Evolutionary conservation across 169 alveolate genomes (phyloP).

Genomic region (Eimeria praecox): DNA sequence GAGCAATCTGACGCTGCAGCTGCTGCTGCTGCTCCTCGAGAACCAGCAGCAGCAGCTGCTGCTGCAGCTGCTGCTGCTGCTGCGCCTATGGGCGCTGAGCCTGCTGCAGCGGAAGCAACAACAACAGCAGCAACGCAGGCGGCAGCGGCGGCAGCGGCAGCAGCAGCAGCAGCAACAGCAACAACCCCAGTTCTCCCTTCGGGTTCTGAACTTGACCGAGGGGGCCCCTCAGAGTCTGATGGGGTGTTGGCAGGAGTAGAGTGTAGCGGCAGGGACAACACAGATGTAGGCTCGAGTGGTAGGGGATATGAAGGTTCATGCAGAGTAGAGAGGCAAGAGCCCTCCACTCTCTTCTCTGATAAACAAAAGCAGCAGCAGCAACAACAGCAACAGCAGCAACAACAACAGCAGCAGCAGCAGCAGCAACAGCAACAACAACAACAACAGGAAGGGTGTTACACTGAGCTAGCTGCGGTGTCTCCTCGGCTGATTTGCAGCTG

Average conservation of each 20-base stretch:
- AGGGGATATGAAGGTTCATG: neutral
- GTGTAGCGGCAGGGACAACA: neutral
- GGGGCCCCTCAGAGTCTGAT: constrained; percentile 4
- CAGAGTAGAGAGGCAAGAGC: neutral
- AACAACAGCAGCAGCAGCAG: too few species aligned
- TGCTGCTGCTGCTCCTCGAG: constrained; percentile 5
- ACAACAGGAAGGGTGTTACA: too few species aligned
- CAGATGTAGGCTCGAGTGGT: neutral
- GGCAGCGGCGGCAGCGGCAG: neutral
- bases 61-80: neutral
- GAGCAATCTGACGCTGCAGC: neutral
- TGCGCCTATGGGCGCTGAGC: neutral
- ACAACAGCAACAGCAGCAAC: too few species aligned
- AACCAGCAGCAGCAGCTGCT: neutral
- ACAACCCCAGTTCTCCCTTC: neutral
- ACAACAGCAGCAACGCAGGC: neutral
- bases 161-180: neutral
- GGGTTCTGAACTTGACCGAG: neutral
- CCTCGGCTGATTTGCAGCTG: constrained; percentile 31
- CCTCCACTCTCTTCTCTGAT: neutral
- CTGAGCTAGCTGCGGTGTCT: constrained; percentile 9
- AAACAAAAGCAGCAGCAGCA: neutral
- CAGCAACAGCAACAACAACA: too few species aligned
- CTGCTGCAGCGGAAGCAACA: neutral
- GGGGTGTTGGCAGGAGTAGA: neutral